Evolutionary conservation across 2,329 filamentous ascomycete species (phyloP).

Genomic region (Penicillium sp.): DNA sequence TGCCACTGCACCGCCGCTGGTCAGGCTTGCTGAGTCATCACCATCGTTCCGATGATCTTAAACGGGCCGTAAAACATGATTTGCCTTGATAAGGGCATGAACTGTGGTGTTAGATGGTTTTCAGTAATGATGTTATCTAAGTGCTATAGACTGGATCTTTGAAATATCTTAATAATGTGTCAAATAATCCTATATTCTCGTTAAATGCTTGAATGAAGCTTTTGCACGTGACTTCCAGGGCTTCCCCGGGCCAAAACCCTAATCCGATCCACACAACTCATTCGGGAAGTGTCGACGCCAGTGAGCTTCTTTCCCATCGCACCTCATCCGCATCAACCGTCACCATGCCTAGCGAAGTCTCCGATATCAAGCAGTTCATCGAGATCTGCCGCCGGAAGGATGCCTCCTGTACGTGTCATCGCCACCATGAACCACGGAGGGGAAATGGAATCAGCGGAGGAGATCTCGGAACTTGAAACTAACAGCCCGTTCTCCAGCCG

Average conservation of each 20-base stretch:
- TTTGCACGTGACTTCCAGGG: slow-evolving; percentile 19
- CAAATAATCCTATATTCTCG: too few species aligned
- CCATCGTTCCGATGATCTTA: too few species aligned
- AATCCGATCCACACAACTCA: slow-evolving; percentile 25
- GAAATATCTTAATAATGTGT: too few species aligned
- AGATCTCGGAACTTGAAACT: slow-evolving; percentile 12
- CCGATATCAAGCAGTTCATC: slow-evolving; percentile 99
- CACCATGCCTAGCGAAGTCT: slow-evolving; percentile 98
- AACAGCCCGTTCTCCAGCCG: slow-evolving; percentile 52
- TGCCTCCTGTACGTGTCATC: slow-evolving; percentile 79
- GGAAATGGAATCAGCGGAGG: too few species aligned
- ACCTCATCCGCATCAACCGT: slow-evolving; percentile 23
- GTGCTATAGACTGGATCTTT: too few species aligned
- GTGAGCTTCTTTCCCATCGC: slow-evolving; percentile 15
- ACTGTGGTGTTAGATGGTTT: too few species aligned
- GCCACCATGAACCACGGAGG: slow-evolving; percentile 6
- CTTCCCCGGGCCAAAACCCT: slow-evolving; percentile 19
- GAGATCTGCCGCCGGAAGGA: slow-evolving; percentile 99
- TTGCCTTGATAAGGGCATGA: too few species aligned
- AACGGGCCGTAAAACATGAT: too few species aligned
- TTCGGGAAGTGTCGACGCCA: slow-evolving; percentile 8
- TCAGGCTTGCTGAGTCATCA: too few species aligned
- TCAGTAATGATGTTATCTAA: too few species aligned
- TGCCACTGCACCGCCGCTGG: slow-evolving; percentile 1
- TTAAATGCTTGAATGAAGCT: too few species aligned